Evolutionary conservation across 345 rosid species (phyloP).

Genomic region (Carallia pectinifolia): DNA sequence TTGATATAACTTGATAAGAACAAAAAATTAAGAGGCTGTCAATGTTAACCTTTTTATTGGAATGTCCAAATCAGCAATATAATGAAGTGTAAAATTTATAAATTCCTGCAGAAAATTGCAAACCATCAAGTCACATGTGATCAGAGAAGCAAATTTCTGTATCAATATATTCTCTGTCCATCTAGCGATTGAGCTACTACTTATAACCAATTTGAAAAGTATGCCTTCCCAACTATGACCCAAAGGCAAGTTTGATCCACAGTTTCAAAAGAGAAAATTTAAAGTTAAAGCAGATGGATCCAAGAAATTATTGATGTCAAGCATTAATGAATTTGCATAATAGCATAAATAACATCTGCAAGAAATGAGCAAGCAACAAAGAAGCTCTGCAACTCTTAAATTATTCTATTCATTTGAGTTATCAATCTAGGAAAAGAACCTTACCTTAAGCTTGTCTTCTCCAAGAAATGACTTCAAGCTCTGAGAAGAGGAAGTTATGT

Average conservation of each 20-base stretch:
- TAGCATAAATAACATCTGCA: not conserved
- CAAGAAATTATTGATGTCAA: not conserved
- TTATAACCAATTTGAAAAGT: not conserved
- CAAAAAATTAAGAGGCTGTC: not conserved
- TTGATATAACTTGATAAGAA: not conserved
- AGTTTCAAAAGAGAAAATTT: not conserved
- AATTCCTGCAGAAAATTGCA: conserved; percentile 59
- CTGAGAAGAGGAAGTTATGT: conserved; percentile 38
- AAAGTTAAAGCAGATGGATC: not conserved
- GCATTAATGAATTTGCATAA: not conserved
- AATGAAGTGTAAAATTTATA: conserved; percentile 77
- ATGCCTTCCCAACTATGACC: not conserved
- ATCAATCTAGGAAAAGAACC: not conserved
- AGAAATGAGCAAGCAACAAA: not conserved
- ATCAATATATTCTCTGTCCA: not conserved
- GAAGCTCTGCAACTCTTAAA: not conserved
- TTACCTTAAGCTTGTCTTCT: conserved; percentile 84
- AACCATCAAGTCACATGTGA: conserved; percentile 5
- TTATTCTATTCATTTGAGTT: not conserved
- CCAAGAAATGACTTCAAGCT: conserved; percentile 87
- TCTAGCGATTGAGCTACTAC: not conserved
- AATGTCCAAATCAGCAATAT: conserved; percentile 95
- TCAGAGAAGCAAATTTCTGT: conserved; percentile 3
- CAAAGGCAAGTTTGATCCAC: not conserved
- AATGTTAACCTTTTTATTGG: conserved; percentile 79